These are phyloP conservation scores for Ophiocordyceps unilateralis DNA, from an alignment of 2,329 filamentous ascomycete genomes.

Conservation along the genomic window DNA sequence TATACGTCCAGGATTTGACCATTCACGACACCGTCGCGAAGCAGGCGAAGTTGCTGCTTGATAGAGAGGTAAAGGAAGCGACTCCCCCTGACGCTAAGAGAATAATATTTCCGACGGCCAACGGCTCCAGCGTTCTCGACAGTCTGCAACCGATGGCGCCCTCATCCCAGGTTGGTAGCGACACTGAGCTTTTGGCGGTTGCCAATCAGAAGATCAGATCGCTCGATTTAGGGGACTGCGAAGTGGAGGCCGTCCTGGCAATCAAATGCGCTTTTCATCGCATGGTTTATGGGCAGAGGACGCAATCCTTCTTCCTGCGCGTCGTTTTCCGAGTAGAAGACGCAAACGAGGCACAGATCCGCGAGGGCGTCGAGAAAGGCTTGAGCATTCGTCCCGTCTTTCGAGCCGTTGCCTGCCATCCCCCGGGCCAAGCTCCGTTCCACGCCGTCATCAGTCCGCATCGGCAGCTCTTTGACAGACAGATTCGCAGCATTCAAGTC, in stretches of 20 bases:
- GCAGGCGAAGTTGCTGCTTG: constrained; percentile 11
- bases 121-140: neutral
- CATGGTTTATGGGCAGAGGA: constrained; percentile 13
- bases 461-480: constrained; percentile 7
- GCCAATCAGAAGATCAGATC: constrained; percentile 2
- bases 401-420: constrained; percentile 11
- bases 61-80: neutral
- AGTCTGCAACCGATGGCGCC: neutral
- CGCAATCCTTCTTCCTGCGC: constrained; percentile 17
- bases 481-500: constrained; percentile 10
- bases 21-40: constrained; percentile 14
- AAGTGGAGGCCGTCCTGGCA: constrained; percentile 13
- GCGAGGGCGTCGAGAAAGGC: constrained; percentile 10
- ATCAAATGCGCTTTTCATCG: constrained; percentile 13
- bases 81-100: too few relatives aligned
- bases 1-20: constrained; percentile 19
- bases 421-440: constrained; percentile 5
- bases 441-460: constrained; percentile 11
- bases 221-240: constrained; percentile 6
- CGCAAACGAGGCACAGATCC: constrained; percentile 7
- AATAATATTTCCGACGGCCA: neutral
- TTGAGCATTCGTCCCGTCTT: constrained; percentile 12
- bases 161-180: neutral
- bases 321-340: constrained; percentile 13
- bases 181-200: neutral